Conservation (phyloP, 1,284 basidiomycete genomes). For the Leccinum pachyderme region DNA sequence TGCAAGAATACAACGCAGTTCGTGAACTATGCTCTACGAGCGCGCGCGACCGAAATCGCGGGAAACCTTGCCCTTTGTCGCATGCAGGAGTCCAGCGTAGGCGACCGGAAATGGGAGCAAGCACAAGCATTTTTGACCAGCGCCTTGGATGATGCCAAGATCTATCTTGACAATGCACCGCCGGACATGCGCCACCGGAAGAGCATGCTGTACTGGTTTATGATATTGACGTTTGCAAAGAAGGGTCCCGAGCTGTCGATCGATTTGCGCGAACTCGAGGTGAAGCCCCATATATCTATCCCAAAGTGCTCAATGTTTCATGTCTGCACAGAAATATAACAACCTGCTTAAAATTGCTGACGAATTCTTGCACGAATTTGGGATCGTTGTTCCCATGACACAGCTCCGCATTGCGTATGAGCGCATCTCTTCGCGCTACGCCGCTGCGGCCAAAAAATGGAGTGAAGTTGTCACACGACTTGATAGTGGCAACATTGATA, state of each 20-base stretch:
- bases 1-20: slow-evolving; percentile 47
- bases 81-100: slow-evolving; percentile 40
- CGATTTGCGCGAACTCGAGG: slow-evolving; percentile 48
- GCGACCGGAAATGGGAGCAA: slow-evolving; percentile 49
- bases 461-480: slow-evolving; percentile 38
- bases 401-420: slow-evolving; percentile 47
- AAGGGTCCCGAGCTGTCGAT: slow-evolving; percentile 47
- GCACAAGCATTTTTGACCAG: slow-evolving; percentile 55
- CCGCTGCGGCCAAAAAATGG: slow-evolving; percentile 46
- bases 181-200: slow-evolving; percentile 59
- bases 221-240: slow-evolving; percentile 47
- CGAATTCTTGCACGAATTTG: slow-evolving; percentile 44
- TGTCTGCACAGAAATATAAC: slow-evolving; percentile 35
- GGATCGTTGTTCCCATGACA: slow-evolving; percentile 43
- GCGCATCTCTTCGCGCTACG: slow-evolving; percentile 43
- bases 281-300: slow-evolving; percentile 18
- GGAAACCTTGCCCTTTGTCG: slow-evolving; percentile 47
- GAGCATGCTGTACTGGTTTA: slow-evolving; percentile 53
- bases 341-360: slow-evolving; percentile 46
- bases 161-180: slow-evolving; percentile 51
- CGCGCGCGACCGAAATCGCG: slow-evolving; percentile 57
- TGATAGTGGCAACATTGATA: slow-evolving; percentile 26
- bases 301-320: not conserved
- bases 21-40: slow-evolving; percentile 50
- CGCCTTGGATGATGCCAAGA: slow-evolving; percentile 56